Evolutionary conservation across 371 early-diverging fungal genomes (phyloP).

Genomic region (Rhizopus stolonifer): DNA sequence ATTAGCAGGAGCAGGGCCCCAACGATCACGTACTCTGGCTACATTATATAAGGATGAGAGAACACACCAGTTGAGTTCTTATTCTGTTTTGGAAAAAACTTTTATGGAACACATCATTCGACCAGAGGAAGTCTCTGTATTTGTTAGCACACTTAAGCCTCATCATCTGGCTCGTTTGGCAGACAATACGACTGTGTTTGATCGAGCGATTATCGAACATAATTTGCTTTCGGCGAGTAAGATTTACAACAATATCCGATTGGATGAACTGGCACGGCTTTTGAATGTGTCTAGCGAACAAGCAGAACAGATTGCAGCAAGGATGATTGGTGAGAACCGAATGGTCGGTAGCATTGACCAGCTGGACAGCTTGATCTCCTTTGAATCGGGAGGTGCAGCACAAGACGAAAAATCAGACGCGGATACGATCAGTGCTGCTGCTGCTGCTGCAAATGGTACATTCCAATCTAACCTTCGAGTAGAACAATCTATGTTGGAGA

Average conservation of each 20-base stretch:
- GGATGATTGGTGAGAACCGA: conserved; percentile 90
- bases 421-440: conserved; percentile 29
- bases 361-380: conserved; percentile 79
- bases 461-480: conserved; percentile 28
- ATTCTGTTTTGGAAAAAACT: conserved; percentile 86
- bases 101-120: conserved; percentile 85
- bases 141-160: conserved; percentile 67
- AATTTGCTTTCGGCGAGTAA: conserved; percentile 84
- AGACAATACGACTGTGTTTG: conserved; percentile 82
- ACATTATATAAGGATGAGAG: conserved; percentile 93
- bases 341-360: conserved; percentile 91
- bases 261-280: conserved; percentile 78
- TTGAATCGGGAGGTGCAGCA: conserved; percentile 66
- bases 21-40: conserved; percentile 82
- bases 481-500: conserved; percentile 50
- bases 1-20: conserved; percentile 90
- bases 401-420: conserved; percentile 22
- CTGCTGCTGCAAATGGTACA: conserved; percentile 33
- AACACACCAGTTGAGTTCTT: conserved; percentile 64
- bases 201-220: conserved; percentile 93
- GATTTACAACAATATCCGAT: conserved; percentile 87
- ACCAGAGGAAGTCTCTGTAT: conserved; percentile 74
- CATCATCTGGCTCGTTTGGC: conserved; percentile 78
- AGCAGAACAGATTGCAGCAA: conserved; percentile 83
- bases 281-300: conserved; percentile 74